These are phyloP conservation scores for Scleroderma citrinum DNA, from an alignment of 768 basidiomycete genomes.

Conservation along the genomic window DNA sequence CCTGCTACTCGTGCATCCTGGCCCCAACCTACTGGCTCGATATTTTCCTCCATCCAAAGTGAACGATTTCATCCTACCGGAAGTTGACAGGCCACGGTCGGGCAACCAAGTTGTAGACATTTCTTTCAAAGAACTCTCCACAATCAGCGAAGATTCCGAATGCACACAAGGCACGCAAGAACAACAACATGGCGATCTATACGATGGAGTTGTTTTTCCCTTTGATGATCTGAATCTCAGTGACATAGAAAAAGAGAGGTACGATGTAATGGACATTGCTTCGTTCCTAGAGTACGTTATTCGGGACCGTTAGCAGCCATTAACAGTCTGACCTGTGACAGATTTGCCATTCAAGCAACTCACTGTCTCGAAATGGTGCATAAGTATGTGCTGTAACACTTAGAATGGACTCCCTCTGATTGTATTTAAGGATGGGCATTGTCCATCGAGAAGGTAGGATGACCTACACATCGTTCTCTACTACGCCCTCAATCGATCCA, in stretches of 20 bases:
- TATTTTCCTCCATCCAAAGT: slow-evolving; percentile 63
- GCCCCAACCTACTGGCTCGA: slow-evolving; percentile 61
- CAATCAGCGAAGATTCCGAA: not conserved
- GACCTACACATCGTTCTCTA: not conserved
- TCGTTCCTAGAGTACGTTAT: slow-evolving; percentile 62
- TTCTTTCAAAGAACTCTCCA: slow-evolving; percentile 37
- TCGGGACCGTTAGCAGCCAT: not conserved
- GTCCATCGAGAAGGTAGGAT: slow-evolving; percentile 62
- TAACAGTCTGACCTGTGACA: slow-evolving; percentile 19
- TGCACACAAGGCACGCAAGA: not conserved
- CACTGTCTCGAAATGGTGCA: slow-evolving; percentile 66
- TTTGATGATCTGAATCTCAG: slow-evolving; percentile 28
- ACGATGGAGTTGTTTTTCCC: not conserved
- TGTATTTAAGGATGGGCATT: slow-evolving; percentile 40
- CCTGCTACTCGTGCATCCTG: slow-evolving; percentile 65
- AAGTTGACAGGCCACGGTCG: slow-evolving; percentile 39
- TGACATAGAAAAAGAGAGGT: slow-evolving; percentile 46
- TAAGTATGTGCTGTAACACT: slow-evolving; percentile 30
- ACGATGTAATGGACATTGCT: slow-evolving; percentile 72
- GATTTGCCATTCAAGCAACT: slow-evolving; percentile 72
- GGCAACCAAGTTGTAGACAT: slow-evolving; percentile 42
- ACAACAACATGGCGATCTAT: not conserved
- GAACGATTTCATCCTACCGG: slow-evolving; percentile 61
- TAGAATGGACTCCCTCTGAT: slow-evolving; percentile 5
- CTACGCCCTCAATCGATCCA: not conserved